A percentile compares a stretch with the other conserved stretches of the same genome.
Conservation (phyloP, 2,329 filamentous ascomycete species). For the Sporothrix inflata region DNA sequence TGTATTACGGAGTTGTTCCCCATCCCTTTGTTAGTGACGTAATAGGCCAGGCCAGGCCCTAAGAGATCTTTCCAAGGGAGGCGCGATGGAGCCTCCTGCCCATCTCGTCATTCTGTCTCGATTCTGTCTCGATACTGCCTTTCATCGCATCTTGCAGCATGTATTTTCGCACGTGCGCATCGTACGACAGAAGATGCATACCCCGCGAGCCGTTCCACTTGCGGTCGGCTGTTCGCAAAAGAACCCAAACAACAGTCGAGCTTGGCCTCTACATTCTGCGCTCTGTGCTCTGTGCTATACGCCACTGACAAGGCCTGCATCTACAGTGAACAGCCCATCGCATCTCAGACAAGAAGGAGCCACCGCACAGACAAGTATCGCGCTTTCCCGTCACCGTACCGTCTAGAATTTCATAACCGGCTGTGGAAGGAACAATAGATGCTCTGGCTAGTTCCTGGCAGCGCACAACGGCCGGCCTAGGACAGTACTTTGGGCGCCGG, state of each 20-base stretch:
- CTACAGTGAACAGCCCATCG: neutral
- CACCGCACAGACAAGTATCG: neutral
- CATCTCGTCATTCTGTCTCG: neutral
- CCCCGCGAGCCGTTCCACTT: neutral
- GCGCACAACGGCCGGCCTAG: neutral
- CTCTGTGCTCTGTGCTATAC: neutral
- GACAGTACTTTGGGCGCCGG: neutral
- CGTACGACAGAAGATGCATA: neutral
- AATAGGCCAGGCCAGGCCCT: constrained; percentile 12
- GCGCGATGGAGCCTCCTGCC: neutral
- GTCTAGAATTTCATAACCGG: too few relatives aligned
- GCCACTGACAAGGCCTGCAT: neutral
- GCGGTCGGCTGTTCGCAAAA: neutral
- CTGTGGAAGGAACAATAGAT: constrained; percentile 7
- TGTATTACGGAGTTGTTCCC: neutral
- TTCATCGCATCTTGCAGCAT: neutral
- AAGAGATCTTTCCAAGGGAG: neutral
- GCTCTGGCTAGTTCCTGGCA: neutral
- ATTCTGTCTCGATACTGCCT: neutral
- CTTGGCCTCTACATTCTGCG: neutral
- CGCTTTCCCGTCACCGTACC: neutral
- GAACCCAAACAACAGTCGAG: neutral
- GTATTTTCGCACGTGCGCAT: neutral
- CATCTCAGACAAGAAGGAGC: neutral
- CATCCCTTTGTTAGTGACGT: constrained; percentile 22